These are phyloP conservation scores for Aspergillus transmontanensis DNA, from an alignment of 2,329 filamentous ascomycete species.

Conservation along the genomic window DNA sequence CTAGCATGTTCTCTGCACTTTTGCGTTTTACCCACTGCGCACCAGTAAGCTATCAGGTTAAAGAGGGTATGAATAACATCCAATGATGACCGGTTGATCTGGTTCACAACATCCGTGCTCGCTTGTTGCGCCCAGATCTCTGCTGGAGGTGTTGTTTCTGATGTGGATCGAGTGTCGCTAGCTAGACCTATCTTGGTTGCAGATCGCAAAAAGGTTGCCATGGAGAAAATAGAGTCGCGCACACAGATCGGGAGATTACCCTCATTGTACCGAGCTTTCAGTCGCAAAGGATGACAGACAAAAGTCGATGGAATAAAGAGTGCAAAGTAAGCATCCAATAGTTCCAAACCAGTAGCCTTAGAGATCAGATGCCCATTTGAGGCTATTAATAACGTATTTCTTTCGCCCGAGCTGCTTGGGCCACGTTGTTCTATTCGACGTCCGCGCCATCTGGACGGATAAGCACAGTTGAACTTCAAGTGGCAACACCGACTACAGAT, in stretches of 20 bases:
- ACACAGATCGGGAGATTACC: not conserved
- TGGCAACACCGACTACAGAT: not conserved
- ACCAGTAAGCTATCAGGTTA: not conserved
- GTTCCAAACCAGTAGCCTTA: not conserved
- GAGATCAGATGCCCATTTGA: not conserved
- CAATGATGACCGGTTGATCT: not conserved
- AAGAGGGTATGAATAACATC: not conserved
- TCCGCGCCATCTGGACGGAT: not conserved
- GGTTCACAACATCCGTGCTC: not conserved
- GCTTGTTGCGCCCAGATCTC: not conserved
- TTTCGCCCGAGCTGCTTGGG: no score
- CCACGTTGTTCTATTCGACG: not conserved
- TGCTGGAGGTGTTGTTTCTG: not conserved
- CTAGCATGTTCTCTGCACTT: not conserved
- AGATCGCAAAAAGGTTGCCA: not conserved
- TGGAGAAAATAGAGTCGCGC: not conserved
- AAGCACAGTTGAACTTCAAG: not conserved
- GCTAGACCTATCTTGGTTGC: not conserved
- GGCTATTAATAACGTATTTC: not conserved
- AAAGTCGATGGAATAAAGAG: conserved; percentile 6
- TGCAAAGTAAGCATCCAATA: not conserved
- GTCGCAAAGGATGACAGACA: not conserved
- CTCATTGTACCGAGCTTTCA: not conserved
- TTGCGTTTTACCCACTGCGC: not conserved
- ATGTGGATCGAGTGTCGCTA: no score